These are phyloP conservation scores for Pseudogymnoascus sp. DNA, from an alignment of 2,329 filamentous ascomycete species.

Conservation along the genomic window DNA sequence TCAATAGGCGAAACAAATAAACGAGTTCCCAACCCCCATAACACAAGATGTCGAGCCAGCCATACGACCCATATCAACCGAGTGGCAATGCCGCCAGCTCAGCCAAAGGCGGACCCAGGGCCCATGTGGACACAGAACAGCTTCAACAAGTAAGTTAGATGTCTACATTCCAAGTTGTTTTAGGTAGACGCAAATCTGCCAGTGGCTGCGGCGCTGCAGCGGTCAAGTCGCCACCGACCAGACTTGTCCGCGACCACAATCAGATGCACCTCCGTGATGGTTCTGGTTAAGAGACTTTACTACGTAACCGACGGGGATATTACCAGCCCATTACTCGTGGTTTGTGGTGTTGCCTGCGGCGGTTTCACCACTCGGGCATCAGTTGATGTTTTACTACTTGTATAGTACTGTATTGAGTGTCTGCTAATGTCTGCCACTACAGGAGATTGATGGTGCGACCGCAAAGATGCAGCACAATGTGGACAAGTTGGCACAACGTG, in stretches of 20 bases:
- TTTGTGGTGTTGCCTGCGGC: no score
- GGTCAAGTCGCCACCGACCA: not conserved
- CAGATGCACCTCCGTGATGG: no score
- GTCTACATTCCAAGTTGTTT: not conserved
- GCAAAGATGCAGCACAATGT: slow-evolving; percentile 96
- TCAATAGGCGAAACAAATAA: not conserved
- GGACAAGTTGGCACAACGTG: slow-evolving; percentile 91
- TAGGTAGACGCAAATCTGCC: not conserved
- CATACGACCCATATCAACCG: slow-evolving; percentile 87
- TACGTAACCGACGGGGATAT: no score
- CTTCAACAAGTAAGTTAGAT: not conserved
- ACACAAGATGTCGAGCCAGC: slow-evolving; percentile 27
- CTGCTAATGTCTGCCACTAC: slow-evolving; percentile 13
- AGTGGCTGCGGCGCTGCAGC: not conserved
- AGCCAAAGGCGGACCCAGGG: slow-evolving; percentile 37
- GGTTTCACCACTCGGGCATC: no score
- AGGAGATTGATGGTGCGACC: slow-evolving; percentile 98
- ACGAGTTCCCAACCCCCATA: not conserved
- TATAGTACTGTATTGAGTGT: no score
- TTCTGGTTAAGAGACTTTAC: no score
- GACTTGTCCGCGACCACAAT: not conserved
- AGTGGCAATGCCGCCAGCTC: slow-evolving; percentile 48
- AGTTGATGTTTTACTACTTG: no score
- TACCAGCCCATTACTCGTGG: no score
- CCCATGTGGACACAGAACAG: slow-evolving; percentile 39